A percentile compares a stretch with the other conserved stretches of the same genome.
phyloP scores from a whole-genome alignment of 2,329 filamentous ascomycete species.

The Hymenoscyphus scutula region DNA sequence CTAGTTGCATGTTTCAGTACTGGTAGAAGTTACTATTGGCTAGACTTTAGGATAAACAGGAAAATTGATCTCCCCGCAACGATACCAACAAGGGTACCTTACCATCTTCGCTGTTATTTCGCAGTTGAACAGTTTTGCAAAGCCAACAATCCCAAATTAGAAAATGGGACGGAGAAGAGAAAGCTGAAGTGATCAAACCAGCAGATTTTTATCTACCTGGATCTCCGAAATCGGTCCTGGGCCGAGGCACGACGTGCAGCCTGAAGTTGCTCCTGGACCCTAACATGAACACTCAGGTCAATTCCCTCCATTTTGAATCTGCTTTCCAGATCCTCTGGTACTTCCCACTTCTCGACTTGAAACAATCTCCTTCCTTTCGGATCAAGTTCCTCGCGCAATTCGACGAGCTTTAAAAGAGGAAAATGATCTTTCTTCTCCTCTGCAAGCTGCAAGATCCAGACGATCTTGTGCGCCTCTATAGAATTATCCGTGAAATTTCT shows the following conservation, averaged over 20 bases:
- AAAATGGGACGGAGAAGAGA: no score
- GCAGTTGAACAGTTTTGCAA: not conserved
- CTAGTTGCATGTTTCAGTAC: not conserved
- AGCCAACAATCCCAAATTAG: not conserved
- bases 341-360: not conserved
- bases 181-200: no score
- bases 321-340: not conserved
- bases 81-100: no score
- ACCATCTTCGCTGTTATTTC: no score
- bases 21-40: not conserved
- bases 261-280: not conserved
- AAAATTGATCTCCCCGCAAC: no score
- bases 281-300: not conserved
- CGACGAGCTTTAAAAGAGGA: not conserved
- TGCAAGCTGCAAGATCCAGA: not conserved
- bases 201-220: no score
- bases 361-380: not conserved
- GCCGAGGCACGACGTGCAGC: not conserved
- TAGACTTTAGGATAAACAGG: not conserved
- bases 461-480: not conserved
- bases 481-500: not conserved
- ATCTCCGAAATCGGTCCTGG: no score
- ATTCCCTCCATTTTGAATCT: not conserved
- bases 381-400: not conserved
- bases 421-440: not conserved